Evolutionary conservation across 176 grass and related monocot species (phyloP), one percentile per base, ranked within the genome.

Genomic region (Guadua angustifolia): DNA sequence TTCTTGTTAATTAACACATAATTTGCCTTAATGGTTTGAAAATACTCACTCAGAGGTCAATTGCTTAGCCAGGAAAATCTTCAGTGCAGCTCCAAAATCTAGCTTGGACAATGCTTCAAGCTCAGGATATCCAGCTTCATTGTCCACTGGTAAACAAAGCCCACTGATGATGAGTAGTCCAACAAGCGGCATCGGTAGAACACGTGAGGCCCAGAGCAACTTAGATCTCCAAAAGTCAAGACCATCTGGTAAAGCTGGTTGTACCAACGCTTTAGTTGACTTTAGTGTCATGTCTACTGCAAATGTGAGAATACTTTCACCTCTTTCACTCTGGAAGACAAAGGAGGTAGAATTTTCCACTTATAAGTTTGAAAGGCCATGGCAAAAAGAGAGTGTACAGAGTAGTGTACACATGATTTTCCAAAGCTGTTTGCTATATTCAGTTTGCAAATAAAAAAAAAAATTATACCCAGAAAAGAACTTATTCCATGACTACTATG

Each of bases 181-280:
- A 82, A 92, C 79, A 25, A 98, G 93, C 58, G 95, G 95, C 95
- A 98, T 93, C 5, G 93, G 95, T 62, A 98, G 69, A 40, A 90
- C 89, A 80, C 89, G 93, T 15, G 95, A 98, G 74, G 88, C 93
- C 75, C 85, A 89, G n/a, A 95, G 87, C 74, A 98, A 81, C 66
- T 91, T 95, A 1, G 95, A 93, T 84, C 87, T 95, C 82, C 93
- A 88, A 78, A 89, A 88, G 78, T 88, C 89, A 81, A 94, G 90
- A 75, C 86, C 86, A 66, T 74, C 81, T 71, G 88, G 91, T 32
- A 79, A 77, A 81, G n/a, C 74, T 84, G 93, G 93, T 42, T 93
- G 85, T 40, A 84, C 7, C 36, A 93, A 87, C 43, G 82, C 86
- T 93, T 92, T 90, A 70, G 90, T 86, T 22, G 95, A 91, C 84